Conservation (phyloP, 78 protist species). For the Speleostelium caveatum region DNA sequence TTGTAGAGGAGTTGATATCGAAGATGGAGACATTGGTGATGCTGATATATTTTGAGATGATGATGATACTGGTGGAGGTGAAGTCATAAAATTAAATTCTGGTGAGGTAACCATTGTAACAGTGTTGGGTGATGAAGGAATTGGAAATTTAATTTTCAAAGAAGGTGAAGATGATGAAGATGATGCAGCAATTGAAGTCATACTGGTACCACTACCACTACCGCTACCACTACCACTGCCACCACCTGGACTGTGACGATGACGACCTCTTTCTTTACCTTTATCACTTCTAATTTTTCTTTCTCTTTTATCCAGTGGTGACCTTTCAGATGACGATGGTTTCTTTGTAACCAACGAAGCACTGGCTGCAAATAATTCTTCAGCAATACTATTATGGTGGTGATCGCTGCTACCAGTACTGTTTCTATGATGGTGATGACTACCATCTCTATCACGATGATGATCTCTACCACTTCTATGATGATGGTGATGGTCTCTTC, state of each 20-base stretch:
- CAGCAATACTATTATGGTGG: neutral
- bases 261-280: slow-evolving; percentile 30
- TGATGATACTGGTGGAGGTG: neutral
- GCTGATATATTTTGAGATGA: neutral
- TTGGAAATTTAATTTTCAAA: slow-evolving; percentile 28
- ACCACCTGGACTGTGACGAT: neutral
- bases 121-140: slow-evolving; percentile 4
- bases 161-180: neutral
- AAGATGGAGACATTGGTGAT: neutral
- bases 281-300: slow-evolving; percentile 62
- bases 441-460: neutral
- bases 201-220: neutral
- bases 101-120: neutral
- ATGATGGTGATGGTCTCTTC: neutral
- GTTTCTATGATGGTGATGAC: too few relatives aligned
- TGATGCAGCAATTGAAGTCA: neutral
- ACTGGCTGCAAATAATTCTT: neutral
- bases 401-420: too few relatives aligned
- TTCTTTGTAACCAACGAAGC: neutral
- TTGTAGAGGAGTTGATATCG: neutral
- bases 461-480: neutral
- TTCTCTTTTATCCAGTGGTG: slow-evolving; percentile 41
- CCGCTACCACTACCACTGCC: neutral
- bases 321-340: neutral
- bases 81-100: neutral